Percentiles rank a stretch among this genome's conserved stretches.
These are phyloP conservation scores for Fusarium guadeloupense DNA, from an alignment of 2,329 filamentous ascomycete genomes.

Conservation along the genomic window DNA sequence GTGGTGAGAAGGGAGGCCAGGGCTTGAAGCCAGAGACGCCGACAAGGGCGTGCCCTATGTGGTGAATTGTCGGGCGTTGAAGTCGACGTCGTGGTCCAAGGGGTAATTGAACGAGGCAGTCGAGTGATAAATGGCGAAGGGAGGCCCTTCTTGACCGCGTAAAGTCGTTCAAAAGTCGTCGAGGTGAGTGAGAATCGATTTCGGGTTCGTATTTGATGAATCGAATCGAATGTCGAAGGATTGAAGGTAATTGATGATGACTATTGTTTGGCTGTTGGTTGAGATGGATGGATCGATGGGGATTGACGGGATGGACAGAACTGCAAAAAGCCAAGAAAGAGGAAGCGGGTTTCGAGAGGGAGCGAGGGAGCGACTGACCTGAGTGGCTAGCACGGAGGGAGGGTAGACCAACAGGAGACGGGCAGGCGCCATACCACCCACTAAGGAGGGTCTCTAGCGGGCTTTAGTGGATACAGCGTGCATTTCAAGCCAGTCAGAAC, in stretches of 20 bases:
- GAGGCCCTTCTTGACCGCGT: constrained; percentile 16
- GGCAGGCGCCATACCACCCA: constrained; percentile 24
- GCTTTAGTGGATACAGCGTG: constrained; percentile 11
- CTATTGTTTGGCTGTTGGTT: constrained; percentile 22
- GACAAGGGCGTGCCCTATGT: constrained; percentile 38
- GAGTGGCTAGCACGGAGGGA: constrained; percentile 36
- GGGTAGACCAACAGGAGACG: constrained; percentile 35
- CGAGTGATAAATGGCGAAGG: constrained; percentile 16
- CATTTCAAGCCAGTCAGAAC: constrained; percentile 8
- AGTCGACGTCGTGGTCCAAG: constrained; percentile 26
- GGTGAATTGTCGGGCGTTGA: constrained; percentile 32
- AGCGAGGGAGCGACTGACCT: constrained; percentile 30
- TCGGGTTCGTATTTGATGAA: constrained; percentile 1
- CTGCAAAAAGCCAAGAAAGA: constrained; percentile 37
- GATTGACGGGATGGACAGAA: constrained; percentile 33
- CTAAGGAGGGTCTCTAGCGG: constrained; percentile 19
- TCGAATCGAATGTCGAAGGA: constrained; percentile 2
- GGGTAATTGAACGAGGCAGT: constrained; percentile 21
- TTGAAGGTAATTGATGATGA: constrained; percentile 16
- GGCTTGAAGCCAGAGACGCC: constrained; percentile 41
- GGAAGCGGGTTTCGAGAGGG: constrained; percentile 35
- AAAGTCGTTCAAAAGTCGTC: too few species aligned
- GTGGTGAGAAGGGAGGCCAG: constrained; percentile 29
- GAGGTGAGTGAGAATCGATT: too few species aligned
- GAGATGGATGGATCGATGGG: constrained; percentile 30